Percentiles rank a stretch among this genome's conserved stretches.
phyloP scores from a whole-genome alignment of 2,329 filamentous ascomycete genomes.

The Helminthosporium solani region DNA sequence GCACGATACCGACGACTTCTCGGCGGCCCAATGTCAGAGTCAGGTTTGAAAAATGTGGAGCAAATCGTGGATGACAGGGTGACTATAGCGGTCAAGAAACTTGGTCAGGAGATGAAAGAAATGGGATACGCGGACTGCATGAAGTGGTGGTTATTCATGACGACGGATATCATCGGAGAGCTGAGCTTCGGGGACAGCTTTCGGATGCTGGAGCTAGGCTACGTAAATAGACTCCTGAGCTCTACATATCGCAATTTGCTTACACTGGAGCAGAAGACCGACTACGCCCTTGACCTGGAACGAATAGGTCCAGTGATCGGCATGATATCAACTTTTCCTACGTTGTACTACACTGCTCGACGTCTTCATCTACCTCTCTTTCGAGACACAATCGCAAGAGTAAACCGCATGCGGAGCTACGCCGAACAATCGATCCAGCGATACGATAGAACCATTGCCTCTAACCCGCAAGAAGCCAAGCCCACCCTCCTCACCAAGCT shows the following conservation, averaged over 20 bases:
- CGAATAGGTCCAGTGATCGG: background rate
- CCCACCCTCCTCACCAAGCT: slow-evolving; percentile 14
- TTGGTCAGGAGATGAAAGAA: slow-evolving; percentile 47
- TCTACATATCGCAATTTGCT: too few species aligned
- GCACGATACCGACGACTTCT: slow-evolving; percentile 9
- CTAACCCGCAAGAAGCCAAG: slow-evolving; percentile 7
- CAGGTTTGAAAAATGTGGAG: slow-evolving; percentile 18
- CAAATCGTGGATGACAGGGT: slow-evolving; percentile 41
- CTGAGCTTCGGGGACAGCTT: slow-evolving; percentile 60
- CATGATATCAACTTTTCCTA: slow-evolving; percentile 4
- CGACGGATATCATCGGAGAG: slow-evolving; percentile 57
- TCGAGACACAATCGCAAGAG: background rate
- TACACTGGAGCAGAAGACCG: slow-evolving; percentile 9
- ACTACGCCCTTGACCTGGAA: slow-evolving; percentile 12
- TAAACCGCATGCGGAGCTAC: slow-evolving; percentile 3
- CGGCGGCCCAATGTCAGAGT: slow-evolving; percentile 6
- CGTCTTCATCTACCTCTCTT: slow-evolving; percentile 8
- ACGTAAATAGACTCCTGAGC: too few species aligned
- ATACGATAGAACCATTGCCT: slow-evolving; percentile 5
- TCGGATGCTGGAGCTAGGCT: slow-evolving; percentile 51
- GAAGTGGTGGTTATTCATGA: slow-evolving; percentile 58
- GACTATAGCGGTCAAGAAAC: slow-evolving; percentile 45
- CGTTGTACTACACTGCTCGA: background rate
- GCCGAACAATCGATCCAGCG: slow-evolving; percentile 12
- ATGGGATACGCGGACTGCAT: slow-evolving; percentile 48